Percentiles rank a stretch among this genome's conserved stretches.
These are phyloP conservation scores for Aspergillus sojae DNA, from an alignment of 2,329 filamentous ascomycete genomes.

Conservation along the genomic window DNA sequence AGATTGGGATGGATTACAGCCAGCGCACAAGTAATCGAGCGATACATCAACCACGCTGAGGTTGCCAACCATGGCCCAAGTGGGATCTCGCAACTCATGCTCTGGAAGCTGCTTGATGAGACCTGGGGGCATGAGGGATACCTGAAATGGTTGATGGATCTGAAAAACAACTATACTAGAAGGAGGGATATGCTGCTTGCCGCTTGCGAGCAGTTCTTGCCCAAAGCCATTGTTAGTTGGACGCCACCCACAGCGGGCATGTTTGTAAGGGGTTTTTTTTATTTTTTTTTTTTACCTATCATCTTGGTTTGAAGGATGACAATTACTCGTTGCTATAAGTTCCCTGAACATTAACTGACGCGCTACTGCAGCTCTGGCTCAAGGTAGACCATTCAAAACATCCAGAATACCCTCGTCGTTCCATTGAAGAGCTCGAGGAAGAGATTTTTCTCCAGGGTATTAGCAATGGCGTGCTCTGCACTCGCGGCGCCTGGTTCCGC, in stretches of 20 bases:
- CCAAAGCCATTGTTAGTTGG: conserved; percentile 73
- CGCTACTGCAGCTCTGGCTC: background rate
- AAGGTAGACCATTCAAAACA: background rate
- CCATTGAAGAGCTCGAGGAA: background rate
- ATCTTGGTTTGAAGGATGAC: background rate
- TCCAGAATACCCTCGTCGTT: background rate
- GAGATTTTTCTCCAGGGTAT: background rate
- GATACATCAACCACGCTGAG: conserved; percentile 76
- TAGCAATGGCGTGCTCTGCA: background rate
- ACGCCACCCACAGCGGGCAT: conserved; percentile 70
- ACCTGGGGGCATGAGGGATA: conserved; percentile 86
- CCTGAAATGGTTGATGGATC: conserved; percentile 75
- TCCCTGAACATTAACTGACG: background rate
- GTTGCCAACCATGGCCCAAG: conserved; percentile 75
- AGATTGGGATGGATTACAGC: conserved; percentile 83
- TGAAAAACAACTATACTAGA: conserved; percentile 73
- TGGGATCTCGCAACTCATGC: conserved; percentile 74
- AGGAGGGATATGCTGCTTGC: conserved; percentile 71
- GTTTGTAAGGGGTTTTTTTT: conserved; percentile 14
- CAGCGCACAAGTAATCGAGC: conserved; percentile 74
- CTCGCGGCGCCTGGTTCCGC: background rate
- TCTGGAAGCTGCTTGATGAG: conserved; percentile 83
- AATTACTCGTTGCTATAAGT: background rate
- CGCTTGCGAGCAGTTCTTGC: conserved; percentile 76
- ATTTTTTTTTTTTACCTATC: background rate